Percentiles rank a stretch among this genome's conserved stretches.
phyloP scores from a whole-genome alignment of 1,284 basidiomycete genomes.

The Microbotryomycetes sp. region DNA sequence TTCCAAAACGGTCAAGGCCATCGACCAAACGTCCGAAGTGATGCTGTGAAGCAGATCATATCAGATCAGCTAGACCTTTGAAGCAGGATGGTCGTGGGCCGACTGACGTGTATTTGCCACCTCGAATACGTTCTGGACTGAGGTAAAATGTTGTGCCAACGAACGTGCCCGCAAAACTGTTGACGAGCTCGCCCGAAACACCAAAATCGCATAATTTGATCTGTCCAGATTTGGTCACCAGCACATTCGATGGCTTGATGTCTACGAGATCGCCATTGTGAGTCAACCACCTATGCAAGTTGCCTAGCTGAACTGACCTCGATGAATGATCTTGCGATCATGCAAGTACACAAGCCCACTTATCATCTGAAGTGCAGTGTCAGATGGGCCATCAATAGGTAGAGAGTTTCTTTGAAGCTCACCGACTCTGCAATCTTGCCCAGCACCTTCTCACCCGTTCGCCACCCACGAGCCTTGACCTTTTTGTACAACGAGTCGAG shows the following conservation, averaged over 20 bases:
- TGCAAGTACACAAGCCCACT: conserved; percentile 91
- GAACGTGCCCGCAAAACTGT: conserved; percentile 87
- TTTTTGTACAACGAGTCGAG: conserved; percentile 80
- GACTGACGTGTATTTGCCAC: conserved; percentile 64
- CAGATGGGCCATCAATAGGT: not conserved
- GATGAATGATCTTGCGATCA: conserved; percentile 82
- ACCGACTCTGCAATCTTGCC: conserved; percentile 88
- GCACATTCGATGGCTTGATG: conserved; percentile 94
- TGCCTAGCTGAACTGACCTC: conserved; percentile 44
- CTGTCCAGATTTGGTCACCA: conserved; percentile 75
- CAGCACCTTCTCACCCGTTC: conserved; percentile 85
- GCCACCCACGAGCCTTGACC: conserved; percentile 66
- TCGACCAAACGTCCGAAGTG: conserved; percentile 96
- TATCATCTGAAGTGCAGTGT: conserved; percentile 55
- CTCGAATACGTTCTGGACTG: conserved; percentile 91
- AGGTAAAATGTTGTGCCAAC: conserved; percentile 97
- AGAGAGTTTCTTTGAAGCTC: conserved; percentile 37
- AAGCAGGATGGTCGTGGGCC: not conserved
- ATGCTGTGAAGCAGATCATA: conserved; percentile 48
- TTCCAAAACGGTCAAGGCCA: conserved; percentile 86
- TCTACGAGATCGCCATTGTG: conserved; percentile 8
- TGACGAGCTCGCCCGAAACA: conserved; percentile 88
- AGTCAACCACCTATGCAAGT: not conserved
- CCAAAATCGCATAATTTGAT: conserved; percentile 95
- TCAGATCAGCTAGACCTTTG: too few relatives aligned